These are phyloP conservation scores for Coniochaeta prunicola DNA, from an alignment of 2,329 filamentous ascomycete species.

Conservation along the genomic window DNA sequence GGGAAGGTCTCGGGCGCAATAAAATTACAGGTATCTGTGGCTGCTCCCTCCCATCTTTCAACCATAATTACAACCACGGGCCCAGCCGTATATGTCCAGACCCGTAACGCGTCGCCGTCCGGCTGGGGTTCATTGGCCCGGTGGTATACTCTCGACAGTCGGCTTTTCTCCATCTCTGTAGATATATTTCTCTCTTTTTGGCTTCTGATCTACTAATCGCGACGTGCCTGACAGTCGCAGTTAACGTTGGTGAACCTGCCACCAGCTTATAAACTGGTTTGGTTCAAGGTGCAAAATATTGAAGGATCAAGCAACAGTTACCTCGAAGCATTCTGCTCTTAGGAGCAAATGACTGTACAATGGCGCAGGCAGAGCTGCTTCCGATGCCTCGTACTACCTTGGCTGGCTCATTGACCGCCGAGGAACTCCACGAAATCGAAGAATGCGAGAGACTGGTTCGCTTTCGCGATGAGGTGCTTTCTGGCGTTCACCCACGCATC, in stretches of 20 bases:
- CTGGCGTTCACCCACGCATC: conserved; percentile 64
- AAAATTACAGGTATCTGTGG: background rate
- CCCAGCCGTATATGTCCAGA: background rate
- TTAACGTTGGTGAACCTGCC: background rate
- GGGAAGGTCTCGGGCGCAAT: background rate
- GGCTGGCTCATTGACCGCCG: conserved; percentile 26
- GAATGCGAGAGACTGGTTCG: conserved; percentile 76
- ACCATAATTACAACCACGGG: background rate
- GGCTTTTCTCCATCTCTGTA: background rate
- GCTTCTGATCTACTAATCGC: background rate
- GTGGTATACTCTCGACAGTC: background rate
- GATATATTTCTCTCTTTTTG: background rate
- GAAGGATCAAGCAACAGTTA: background rate
- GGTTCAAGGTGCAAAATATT: background rate
- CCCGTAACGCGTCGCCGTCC: background rate
- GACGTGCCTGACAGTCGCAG: background rate
- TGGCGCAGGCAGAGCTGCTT: background rate
- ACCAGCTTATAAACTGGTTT: background rate
- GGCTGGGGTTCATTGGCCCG: background rate
- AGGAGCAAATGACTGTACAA: background rate
- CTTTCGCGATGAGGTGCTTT: conserved; percentile 73
- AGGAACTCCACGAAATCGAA: conserved; percentile 49
- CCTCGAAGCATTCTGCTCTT: background rate
- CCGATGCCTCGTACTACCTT: background rate
- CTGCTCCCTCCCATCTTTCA: background rate